These are phyloP conservation scores for Suhomyces sp. DNA, from an alignment of 805 yeast genomes.

Conservation along the genomic window DNA sequence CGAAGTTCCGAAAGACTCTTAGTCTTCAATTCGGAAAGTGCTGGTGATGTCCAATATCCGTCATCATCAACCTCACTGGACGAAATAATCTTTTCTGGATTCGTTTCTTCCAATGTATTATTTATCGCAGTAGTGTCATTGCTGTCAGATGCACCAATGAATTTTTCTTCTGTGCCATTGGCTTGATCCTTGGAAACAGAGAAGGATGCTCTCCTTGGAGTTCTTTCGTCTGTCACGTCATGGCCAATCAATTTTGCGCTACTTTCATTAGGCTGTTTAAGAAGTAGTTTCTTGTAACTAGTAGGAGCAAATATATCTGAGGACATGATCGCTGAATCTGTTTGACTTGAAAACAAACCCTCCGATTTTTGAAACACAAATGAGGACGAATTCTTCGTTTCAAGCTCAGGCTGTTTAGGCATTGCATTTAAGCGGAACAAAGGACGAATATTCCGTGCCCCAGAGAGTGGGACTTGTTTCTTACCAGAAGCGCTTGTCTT, in stretches of 20 bases:
- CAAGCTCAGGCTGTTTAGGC: constrained; percentile 10
- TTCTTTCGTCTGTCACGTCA: not conserved
- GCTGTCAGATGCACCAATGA: not conserved
- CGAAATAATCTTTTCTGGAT: not conserved
- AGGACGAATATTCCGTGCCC: constrained; percentile 64
- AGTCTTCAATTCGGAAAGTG: constrained; percentile 57
- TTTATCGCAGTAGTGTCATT: constrained; percentile 1
- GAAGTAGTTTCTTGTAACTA: constrained; percentile 52
- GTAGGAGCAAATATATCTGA: constrained; percentile 71
- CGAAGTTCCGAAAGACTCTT: constrained; percentile 65
- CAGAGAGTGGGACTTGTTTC: constrained; percentile 58
- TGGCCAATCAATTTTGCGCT: constrained; percentile 7
- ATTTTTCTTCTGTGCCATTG: constrained; percentile 1
- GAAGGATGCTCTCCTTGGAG: constrained; percentile 3
- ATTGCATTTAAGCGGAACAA: constrained; percentile 29
- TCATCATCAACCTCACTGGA: constrained; percentile 50
- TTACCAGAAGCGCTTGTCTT: constrained; percentile 30
- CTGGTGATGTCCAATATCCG: constrained; percentile 88
- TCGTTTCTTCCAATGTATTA: not conserved
- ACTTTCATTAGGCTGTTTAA: constrained; percentile 41
- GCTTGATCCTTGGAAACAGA: too few relatives aligned
- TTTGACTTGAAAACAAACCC: constrained; percentile 33
- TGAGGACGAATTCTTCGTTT: not conserved
- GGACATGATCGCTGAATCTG: constrained; percentile 67
- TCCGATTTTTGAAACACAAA: not conserved